Percentiles rank a stretch among this genome's conserved stretches.
Evolutionary conservation across 208 protist genomes (phyloP).

Genomic region (Naegleria gruberi): DNA sequence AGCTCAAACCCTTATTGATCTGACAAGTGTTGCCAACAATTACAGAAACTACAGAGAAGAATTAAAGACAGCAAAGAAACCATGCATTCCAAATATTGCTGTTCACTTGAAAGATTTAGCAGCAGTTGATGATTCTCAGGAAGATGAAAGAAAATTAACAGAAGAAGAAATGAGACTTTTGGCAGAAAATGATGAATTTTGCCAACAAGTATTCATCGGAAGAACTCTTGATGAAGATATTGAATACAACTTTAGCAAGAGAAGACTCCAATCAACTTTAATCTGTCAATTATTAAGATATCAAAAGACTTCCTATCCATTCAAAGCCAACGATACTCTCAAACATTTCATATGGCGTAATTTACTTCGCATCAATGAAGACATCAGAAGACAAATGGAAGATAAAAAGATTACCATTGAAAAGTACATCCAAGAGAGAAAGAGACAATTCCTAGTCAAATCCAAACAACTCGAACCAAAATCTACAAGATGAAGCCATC

Average conservation of each 20-base stretch:
- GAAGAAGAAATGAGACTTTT: neutral
- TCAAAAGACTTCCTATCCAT: neutral
- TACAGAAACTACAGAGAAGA: neutral
- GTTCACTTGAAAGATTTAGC: constrained; percentile 34
- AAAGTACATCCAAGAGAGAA: neutral
- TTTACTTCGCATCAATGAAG: neutral
- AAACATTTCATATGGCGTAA: neutral
- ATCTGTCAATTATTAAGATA: neutral
- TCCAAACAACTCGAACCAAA: neutral
- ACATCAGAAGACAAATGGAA: neutral
- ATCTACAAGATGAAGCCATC: neutral
- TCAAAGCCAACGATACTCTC: neutral
- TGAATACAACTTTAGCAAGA: neutral
- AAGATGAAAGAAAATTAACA: neutral
- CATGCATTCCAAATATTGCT: constrained; percentile 34
- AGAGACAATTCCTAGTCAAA: neutral
- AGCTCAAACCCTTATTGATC: constrained; percentile 17
- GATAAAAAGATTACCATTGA: neutral
- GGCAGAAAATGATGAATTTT: neutral
- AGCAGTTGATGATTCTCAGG: constrained; percentile 22
- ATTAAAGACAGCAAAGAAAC: neutral
- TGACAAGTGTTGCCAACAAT: constrained; percentile 19
- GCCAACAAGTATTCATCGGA: neutral
- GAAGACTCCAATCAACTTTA: neutral
- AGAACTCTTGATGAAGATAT: neutral